Conservation (phyloP, 306 rosid species). For the Quercus parvula region DNA sequence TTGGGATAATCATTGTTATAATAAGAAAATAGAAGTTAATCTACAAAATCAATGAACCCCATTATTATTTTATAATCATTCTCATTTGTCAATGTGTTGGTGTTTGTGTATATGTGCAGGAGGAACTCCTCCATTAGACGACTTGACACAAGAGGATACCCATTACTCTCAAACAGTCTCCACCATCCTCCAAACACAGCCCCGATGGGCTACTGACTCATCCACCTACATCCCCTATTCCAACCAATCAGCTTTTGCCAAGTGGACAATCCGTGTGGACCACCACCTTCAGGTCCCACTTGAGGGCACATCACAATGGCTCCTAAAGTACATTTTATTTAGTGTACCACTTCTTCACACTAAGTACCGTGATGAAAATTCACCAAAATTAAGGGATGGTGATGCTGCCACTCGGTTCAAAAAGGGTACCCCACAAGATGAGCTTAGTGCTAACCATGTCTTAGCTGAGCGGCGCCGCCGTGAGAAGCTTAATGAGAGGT, state of each 20-base stretch:
- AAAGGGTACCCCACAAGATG: constrained; percentile 67
- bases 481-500: constrained; percentile 82
- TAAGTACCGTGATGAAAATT: constrained; percentile 48
- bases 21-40: too few relatives aligned
- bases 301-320: constrained; percentile 53
- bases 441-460: constrained; percentile 80
- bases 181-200: constrained; percentile 56
- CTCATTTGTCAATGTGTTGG: background rate
- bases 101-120: background rate
- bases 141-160: constrained; percentile 60
- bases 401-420: constrained; percentile 31
- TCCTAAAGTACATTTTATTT: constrained; percentile 66
- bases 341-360: constrained; percentile 72
- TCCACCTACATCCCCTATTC: constrained; percentile 36
- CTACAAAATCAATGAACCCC: background rate
- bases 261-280: constrained; percentile 33
- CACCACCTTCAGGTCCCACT: constrained; percentile 24
- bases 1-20: background rate
- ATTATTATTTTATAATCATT: background rate
- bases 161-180: constrained; percentile 83
- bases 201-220: constrained; percentile 42
- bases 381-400: constrained; percentile 31
- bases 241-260: constrained; percentile 60
- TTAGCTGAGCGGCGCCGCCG: constrained; percentile 79
- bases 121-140: constrained; percentile 39